Evolutionary conservation across 768 basidiomycete genomes (phyloP).

Genomic region (Tricholoma hemisulphureum): DNA sequence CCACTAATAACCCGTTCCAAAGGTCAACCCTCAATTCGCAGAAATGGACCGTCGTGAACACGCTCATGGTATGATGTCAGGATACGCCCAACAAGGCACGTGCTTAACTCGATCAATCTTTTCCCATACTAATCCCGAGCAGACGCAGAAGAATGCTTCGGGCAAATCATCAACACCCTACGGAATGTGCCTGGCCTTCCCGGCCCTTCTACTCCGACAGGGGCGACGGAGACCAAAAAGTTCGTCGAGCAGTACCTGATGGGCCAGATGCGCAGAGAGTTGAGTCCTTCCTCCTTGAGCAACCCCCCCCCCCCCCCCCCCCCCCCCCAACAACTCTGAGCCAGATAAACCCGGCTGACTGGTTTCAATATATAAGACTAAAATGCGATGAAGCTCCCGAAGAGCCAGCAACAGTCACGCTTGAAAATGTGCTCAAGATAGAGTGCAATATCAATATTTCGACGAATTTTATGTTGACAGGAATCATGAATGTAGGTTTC

Average conservation of each 20-base stretch:
- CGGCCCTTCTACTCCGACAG: constrained; percentile 11
- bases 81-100: constrained; percentile 79
- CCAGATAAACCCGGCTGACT: background rate
- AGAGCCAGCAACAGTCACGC: constrained; percentile 61
- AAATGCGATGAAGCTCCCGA: constrained; percentile 81
- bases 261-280: constrained; percentile 76
- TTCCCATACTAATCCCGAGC: no score
- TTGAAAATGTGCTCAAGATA: constrained; percentile 81
- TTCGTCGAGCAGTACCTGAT: constrained; percentile 83
- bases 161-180: constrained; percentile 67
- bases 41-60: constrained; percentile 54
- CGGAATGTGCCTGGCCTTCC: constrained; percentile 62
- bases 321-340: no score
- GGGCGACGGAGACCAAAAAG: constrained; percentile 39
- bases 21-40: constrained; percentile 87
- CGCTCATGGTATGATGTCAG: constrained; percentile 33
- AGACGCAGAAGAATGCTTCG: constrained; percentile 93
- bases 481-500: constrained; percentile 69
- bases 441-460: constrained; percentile 86
- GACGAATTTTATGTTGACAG: constrained; percentile 87
- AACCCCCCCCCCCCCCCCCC: no score
- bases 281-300: constrained; percentile 15
- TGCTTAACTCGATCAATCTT: no score
- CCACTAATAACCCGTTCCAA: background rate
- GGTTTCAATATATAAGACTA: constrained; percentile 45